Base-by-base conservation (phyloP, 148 eudicot species). In the Nyssa sinensis region DNA sequence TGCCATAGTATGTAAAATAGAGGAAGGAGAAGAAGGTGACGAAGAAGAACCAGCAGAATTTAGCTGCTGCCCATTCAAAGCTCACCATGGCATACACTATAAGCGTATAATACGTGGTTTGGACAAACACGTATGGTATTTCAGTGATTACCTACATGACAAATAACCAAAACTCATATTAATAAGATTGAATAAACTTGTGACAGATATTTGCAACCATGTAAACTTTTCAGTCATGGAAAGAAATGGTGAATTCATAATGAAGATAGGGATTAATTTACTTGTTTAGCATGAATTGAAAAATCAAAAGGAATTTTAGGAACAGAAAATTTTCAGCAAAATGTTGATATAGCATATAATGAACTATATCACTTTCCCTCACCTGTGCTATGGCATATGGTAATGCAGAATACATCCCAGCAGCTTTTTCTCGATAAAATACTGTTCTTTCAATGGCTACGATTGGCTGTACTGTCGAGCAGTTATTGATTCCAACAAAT, bases 361-460 rank as follows among this genome's bases (percentile, higher is more conserved):
- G 12, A 30, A 11, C 58, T 19, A 70, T 14, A 29, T 33, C 47
- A 62, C 23, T 58, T n/a, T 39, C 66, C 23, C 64, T 75, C 27
- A 93, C 98, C 90, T 91, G 98, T 64, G 96, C 84, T 71, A 93
- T 69, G 83, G 98, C 94, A 72, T 93, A 93, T 57, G 98, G 98
- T 73, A 93, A 74, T 30, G 95, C 95, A 39, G 94, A 93, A 79
- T 89, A 91, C 98, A 93, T 93, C 64, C 98, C 96, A 0, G 98
- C 98, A 51, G 98, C 98, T 67, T 80, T 82, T 80, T 93, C 98
- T 74, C 96, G 71, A 72, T 93, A 93, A 64, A 89, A 93, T 3
- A 93, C 98, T 0, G 91, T 91, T 76, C 98, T 87, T 62, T 93
- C 96, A 25, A 86, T 74, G 21, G 94, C 82, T 28, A 93, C 89